Percentiles rank a stretch among this genome's conserved stretches.
These are phyloP conservation scores for Quercus bicolor DNA, from an alignment of 306 rosid species.

Conservation along the genomic window DNA sequence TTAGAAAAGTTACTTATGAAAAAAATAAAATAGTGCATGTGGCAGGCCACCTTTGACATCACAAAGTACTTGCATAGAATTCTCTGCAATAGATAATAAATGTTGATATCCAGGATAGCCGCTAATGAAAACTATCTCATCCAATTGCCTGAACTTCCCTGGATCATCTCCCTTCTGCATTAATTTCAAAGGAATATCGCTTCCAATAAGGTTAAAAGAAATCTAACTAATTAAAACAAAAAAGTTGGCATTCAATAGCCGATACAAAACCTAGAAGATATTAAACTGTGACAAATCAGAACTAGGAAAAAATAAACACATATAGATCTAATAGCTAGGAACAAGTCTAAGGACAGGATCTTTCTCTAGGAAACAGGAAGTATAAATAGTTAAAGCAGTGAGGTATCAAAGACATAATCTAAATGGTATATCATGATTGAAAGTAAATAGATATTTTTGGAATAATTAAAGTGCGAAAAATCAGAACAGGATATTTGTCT, in stretches of 20 bases:
- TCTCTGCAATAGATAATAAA: slow-evolving; percentile 56
- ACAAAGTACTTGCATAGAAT: slow-evolving; percentile 79
- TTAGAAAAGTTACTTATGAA: not conserved
- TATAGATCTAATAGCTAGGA: not conserved
- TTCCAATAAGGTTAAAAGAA: slow-evolving; percentile 6
- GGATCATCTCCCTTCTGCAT: slow-evolving; percentile 75
- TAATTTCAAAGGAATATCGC: slow-evolving; percentile 23
- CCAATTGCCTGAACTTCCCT: slow-evolving; percentile 88
- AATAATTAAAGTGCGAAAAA: not conserved
- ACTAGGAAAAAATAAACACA: no score
- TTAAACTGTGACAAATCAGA: not conserved
- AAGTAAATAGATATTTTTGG: not conserved
- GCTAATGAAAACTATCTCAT: slow-evolving; percentile 69
- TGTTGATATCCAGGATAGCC: slow-evolving; percentile 86
- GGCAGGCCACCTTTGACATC: slow-evolving; percentile 62
- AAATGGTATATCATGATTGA: not conserved
- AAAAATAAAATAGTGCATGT: slow-evolving; percentile 9
- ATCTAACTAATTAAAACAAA: not conserved
- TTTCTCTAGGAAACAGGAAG: not conserved
- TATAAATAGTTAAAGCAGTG: not conserved
- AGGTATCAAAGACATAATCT: not conserved
- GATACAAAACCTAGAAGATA: not conserved
- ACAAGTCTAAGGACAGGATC: not conserved
- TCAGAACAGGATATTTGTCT: slow-evolving; percentile 12
- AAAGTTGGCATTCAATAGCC: not conserved